Conservation (phyloP, 257 asterid species). For the Salvia rosmarinus region DNA sequence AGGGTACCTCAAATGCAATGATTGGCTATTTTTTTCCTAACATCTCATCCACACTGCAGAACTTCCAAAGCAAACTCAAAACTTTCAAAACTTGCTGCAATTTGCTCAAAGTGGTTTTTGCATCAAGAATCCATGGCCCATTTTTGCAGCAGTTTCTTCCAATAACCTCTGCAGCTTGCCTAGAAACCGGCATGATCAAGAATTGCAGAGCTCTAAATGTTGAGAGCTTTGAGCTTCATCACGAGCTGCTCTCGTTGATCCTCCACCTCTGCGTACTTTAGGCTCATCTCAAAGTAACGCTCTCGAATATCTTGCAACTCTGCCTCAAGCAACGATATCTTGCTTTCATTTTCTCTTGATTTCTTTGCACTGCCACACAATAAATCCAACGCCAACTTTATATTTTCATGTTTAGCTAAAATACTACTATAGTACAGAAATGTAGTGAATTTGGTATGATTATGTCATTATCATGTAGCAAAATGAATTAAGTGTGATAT, state of each 20-base stretch:
- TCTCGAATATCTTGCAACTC: constrained; percentile 54
- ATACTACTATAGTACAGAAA: neutral
- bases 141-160: neutral
- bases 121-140: neutral
- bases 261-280: constrained; percentile 57
- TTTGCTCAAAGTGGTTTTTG: neutral
- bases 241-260: constrained; percentile 52
- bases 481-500: neutral
- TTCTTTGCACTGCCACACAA: constrained; percentile 22
- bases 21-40: neutral
- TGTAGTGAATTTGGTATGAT: no score
- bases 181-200: neutral
- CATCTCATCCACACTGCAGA: no score
- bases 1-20: neutral
- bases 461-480: neutral
- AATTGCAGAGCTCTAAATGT: constrained; percentile 19
- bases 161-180: neutral
- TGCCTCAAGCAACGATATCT: constrained; percentile 37
- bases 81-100: no score
- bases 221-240: constrained; percentile 45
- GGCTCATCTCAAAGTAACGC: constrained; percentile 50
- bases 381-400: neutral
- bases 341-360: constrained; percentile 4
- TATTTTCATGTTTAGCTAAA: neutral
- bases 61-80: no score